Percentiles rank a stretch among this genome's conserved stretches.
These are phyloP conservation scores for Cyathus striatus DNA, from an alignment of 768 basidiomycete species.

Conservation along the genomic window DNA sequence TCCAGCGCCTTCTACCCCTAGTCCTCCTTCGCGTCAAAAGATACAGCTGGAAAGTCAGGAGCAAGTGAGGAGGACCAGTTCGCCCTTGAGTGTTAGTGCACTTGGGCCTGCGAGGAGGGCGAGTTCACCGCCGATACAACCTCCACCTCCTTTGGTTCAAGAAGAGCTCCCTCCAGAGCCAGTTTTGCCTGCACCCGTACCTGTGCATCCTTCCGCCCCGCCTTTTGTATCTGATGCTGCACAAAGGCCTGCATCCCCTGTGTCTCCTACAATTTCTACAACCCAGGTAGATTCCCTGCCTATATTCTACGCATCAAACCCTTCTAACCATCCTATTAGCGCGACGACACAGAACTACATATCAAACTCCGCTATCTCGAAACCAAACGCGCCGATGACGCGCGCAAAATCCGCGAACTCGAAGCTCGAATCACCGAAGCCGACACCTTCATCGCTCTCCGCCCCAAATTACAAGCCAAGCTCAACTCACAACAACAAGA, in stretches of 20 bases:
- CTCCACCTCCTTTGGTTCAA: conserved; percentile 7
- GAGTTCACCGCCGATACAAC: conserved; percentile 26
- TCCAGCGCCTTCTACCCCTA: too few relatives aligned
- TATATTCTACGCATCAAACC: too few relatives aligned
- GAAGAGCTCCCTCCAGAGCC: conserved; percentile 6
- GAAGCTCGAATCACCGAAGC: conserved; percentile 83
- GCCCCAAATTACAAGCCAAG: conserved; percentile 91
- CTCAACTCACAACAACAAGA: conserved; percentile 78
- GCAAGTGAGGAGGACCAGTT: too few relatives aligned
- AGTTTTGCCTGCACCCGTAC: conserved; percentile 11
- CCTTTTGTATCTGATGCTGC: too few relatives aligned
- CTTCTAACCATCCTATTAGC: too few relatives aligned
- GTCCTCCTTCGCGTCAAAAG: too few relatives aligned
- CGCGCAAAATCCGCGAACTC: conserved; percentile 76
- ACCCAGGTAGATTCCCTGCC: conserved; percentile 63
- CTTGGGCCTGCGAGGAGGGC: too few relatives aligned
- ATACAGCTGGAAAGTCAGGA: too few relatives aligned
- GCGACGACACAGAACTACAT: conserved; percentile 78
- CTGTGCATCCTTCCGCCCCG: conserved; percentile 9
- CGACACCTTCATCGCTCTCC: conserved; percentile 74
- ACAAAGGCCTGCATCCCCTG: not conserved
- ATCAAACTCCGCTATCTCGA: conserved; percentile 85
- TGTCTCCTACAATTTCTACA: conserved; percentile 15
- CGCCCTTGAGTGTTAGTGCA: too few relatives aligned
- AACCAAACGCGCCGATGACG: conserved; percentile 80